A percentile compares a stretch with the other conserved stretches of the same genome.
Conservation (phyloP, 192 early-diverging fungal genomes). For the Oehlia diaphana region DNA sequence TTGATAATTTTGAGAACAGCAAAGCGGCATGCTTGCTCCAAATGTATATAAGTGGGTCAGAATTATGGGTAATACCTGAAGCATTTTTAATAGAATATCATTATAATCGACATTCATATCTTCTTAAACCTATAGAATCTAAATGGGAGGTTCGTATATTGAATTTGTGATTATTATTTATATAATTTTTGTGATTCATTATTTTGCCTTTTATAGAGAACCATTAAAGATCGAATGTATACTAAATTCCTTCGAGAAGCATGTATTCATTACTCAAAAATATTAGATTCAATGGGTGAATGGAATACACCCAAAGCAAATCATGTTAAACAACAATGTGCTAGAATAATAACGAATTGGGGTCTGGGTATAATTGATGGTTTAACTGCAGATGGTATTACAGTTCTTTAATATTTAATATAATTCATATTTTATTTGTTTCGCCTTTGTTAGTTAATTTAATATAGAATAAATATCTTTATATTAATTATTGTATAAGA, state of each 20-base stretch:
- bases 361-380: neutral
- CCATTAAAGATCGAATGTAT: constrained; percentile 55
- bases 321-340: constrained; percentile 34
- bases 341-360: constrained; percentile 21
- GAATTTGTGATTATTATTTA: constrained; percentile 15
- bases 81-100: constrained; percentile 37
- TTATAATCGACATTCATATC: constrained; percentile 7
- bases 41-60: constrained; percentile 50
- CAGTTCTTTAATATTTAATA: too few relatives aligned
- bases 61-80: constrained; percentile 58
- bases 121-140: neutral
- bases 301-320: constrained; percentile 52
- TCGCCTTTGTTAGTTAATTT: too few relatives aligned
- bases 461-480: too few relatives aligned
- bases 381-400: too few relatives aligned
- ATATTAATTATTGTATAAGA: too few relatives aligned
- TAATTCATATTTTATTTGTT: too few relatives aligned
- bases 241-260: constrained; percentile 59
- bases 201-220: constrained; percentile 37
- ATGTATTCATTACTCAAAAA: constrained; percentile 58
- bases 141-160: constrained; percentile 22
- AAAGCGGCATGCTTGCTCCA: constrained; percentile 54
- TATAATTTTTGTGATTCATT: neutral
- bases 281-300: constrained; percentile 49
- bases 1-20: constrained; percentile 47